Conservation (phyloP, 805 yeast genomes). For the Kazachstania psychrophila region DNA sequence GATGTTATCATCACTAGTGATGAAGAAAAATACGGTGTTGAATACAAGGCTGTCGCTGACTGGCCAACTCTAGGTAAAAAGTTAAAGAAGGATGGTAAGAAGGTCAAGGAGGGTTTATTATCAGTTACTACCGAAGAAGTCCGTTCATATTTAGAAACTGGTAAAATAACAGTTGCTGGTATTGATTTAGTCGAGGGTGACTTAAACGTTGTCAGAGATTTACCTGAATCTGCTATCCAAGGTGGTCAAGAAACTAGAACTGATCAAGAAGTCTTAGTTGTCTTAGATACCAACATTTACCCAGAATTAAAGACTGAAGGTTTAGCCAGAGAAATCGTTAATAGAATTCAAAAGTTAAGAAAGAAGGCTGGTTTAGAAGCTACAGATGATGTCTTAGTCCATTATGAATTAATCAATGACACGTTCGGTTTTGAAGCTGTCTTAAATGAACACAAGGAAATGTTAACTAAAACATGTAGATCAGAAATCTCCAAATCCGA, state of each 20-base stretch:
- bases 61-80: slow-evolving; percentile 99
- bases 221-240: slow-evolving; percentile 56
- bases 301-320: slow-evolving; percentile 90
- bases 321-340: slow-evolving; percentile 88
- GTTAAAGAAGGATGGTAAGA: slow-evolving; percentile 85
- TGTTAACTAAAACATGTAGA: slow-evolving; percentile 72
- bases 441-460: slow-evolving; percentile 52
- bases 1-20: slow-evolving; percentile 80
- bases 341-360: slow-evolving; percentile 95
- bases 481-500: slow-evolving; percentile 37
- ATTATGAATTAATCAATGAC: slow-evolving; percentile 56
- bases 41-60: slow-evolving; percentile 91
- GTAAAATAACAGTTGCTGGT: slow-evolving; percentile 79
- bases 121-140: slow-evolving; percentile 72
- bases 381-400: slow-evolving; percentile 88
- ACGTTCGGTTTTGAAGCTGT: slow-evolving; percentile 56
- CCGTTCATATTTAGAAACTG: slow-evolving; percentile 58
- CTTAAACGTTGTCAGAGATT: slow-evolving; percentile 79
- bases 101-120: slow-evolving; percentile 91
- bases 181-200: slow-evolving; percentile 82
- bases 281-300: slow-evolving; percentile 79
- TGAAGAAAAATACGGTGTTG: slow-evolving; percentile 85
- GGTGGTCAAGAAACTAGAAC: slow-evolving; percentile 81
- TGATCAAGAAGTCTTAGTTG: slow-evolving; percentile 79
- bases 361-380: slow-evolving; percentile 92